Percentiles rank a stretch among this genome's conserved stretches.
Conservation (phyloP, 306 rosid genomes). For the Rubus parviflorus region DNA sequence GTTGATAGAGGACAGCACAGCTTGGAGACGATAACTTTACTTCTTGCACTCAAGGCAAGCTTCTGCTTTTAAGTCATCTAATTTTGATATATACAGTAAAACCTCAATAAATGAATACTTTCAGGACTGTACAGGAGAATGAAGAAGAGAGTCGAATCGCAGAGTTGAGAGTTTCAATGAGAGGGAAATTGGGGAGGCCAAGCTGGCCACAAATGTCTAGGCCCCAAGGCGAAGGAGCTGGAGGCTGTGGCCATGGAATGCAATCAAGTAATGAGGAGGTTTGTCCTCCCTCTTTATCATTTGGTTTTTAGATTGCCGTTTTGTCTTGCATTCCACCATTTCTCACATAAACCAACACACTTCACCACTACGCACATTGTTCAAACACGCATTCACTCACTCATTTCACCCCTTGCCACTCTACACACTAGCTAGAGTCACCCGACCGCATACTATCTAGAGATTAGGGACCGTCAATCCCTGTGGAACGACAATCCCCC, state of each 20-base stretch:
- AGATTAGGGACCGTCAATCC: too few species aligned
- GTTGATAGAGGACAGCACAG: constrained; percentile 99
- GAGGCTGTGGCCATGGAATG: constrained; percentile 71
- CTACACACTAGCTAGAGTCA: too few species aligned
- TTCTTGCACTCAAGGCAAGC: constrained; percentile 94
- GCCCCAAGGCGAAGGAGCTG: constrained; percentile 63
- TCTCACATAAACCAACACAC: too few species aligned
- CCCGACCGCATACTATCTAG: too few species aligned
- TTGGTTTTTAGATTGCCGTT: background rate
- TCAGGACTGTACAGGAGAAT: constrained; percentile 66
- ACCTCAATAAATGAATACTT: too few species aligned
- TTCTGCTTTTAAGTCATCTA: constrained; percentile 21
- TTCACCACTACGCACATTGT: too few species aligned
- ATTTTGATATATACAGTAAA: constrained; percentile 19
- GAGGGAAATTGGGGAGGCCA: constrained; percentile 66
- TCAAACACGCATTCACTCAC: too few species aligned
- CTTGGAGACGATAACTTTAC: constrained; percentile 96
- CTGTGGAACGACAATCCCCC: too few species aligned
- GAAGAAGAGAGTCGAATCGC: constrained; percentile 62
- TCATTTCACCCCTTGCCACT: too few species aligned
- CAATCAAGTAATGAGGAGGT: constrained; percentile 77
- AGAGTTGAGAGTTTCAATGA: constrained; percentile 62
- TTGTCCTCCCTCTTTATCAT: background rate
- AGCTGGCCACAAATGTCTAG: constrained; percentile 52
- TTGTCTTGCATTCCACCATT: too few species aligned